Percentiles rank a stretch among this genome's conserved stretches.
phyloP scores from a whole-genome alignment of 345 rosid species.

The Cardamine chenopodiifolia region DNA sequence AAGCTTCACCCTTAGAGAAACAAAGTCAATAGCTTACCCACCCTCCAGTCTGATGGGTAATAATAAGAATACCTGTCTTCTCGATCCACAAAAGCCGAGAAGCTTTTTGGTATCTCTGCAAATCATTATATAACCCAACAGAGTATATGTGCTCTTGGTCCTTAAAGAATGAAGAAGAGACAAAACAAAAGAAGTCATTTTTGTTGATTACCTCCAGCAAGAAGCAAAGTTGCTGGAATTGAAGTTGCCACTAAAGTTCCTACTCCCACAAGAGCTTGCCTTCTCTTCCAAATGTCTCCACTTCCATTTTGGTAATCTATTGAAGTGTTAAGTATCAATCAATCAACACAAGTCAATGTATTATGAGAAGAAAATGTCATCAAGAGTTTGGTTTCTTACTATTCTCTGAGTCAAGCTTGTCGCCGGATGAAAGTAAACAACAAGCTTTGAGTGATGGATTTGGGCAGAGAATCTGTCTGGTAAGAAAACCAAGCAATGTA shows the following conservation, averaged over 20 bases:
- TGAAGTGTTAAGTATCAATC: neutral
- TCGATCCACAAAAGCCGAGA: constrained; percentile 60
- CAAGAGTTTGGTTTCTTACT: constrained; percentile 46
- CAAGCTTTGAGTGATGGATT: constrained; percentile 44
- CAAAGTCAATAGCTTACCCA: constrained; percentile 56
- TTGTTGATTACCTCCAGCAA: constrained; percentile 65
- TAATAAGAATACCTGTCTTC: constrained; percentile 79
- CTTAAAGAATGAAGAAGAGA: constrained; percentile 13
- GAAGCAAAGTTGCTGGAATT: constrained; percentile 53
- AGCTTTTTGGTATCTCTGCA: constrained; percentile 67
- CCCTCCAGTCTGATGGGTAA: constrained; percentile 93
- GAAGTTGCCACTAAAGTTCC: constrained; percentile 63
- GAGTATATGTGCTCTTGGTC: neutral
- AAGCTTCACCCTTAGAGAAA: too few species aligned
- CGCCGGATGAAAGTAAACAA: constrained; percentile 34
- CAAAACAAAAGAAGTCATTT: neutral
- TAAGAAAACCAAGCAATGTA: constrained; percentile 21
- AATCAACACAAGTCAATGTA: neutral
- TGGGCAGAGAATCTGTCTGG: constrained; percentile 42
- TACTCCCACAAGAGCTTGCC: constrained; percentile 59
- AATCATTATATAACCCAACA: constrained; percentile 13
- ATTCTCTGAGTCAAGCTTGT: constrained; percentile 38
- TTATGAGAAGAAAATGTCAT: neutral
- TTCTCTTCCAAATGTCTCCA: constrained; percentile 60
- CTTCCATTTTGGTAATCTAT: constrained; percentile 11